These are phyloP conservation scores for Arabis alpina DNA, from an alignment of 345 rosid genomes.

Conservation along the genomic window DNA sequence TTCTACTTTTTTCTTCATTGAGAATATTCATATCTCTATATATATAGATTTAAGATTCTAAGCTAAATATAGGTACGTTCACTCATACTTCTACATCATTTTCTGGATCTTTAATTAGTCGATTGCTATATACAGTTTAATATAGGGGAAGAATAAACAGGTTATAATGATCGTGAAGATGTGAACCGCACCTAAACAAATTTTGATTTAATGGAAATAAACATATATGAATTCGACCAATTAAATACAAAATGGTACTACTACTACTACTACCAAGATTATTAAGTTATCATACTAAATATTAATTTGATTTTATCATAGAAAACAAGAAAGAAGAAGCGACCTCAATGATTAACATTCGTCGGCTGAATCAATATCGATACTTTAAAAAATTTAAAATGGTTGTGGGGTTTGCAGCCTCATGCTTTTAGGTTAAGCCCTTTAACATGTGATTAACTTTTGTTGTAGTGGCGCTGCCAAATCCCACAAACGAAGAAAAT, in stretches of 20 bases:
- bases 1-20: not conserved
- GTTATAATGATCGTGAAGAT: not conserved
- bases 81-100: constrained; percentile 18
- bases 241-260: constrained; percentile 1
- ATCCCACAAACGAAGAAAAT: constrained; percentile 29
- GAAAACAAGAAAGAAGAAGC: constrained; percentile 34
- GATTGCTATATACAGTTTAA: not conserved
- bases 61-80: constrained; percentile 11
- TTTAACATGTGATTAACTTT: constrained; percentile 44
- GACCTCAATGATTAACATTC: constrained; percentile 40
- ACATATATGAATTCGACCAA: constrained; percentile 6
- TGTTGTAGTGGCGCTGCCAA: constrained; percentile 25
- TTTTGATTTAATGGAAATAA: not conserved
- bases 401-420: constrained; percentile 39
- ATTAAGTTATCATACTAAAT: not conserved
- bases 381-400: constrained; percentile 7
- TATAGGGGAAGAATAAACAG: constrained; percentile 1
- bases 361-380: constrained; percentile 33
- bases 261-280: not conserved
- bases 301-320: constrained; percentile 24
- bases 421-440: constrained; percentile 43
- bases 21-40: not conserved
- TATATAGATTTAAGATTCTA: not conserved
- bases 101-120: constrained; percentile 2
- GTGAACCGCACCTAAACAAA: constrained; percentile 18